Evolutionary conservation across 352 stramenopile species (phyloP).

Genomic region (Pythium utonaiense): DNA sequence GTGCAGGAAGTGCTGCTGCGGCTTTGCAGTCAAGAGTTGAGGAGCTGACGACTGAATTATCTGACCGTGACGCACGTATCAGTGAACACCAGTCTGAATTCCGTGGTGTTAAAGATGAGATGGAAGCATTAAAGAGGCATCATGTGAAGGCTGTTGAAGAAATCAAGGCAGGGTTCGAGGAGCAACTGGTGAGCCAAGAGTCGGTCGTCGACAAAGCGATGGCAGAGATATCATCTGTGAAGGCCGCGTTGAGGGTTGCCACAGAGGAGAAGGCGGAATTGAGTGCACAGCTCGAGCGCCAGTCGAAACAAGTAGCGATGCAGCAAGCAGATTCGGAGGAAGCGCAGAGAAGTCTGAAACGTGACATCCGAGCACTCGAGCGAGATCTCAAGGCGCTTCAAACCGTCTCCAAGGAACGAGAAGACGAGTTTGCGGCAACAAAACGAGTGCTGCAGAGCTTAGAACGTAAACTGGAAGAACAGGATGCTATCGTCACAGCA

Average conservation of each 20-base stretch:
- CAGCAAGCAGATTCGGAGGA: slow-evolving; percentile 48
- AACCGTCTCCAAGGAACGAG: slow-evolving; percentile 42
- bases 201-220: background rate
- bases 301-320: slow-evolving; percentile 9
- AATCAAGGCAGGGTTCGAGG: background rate
- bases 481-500: slow-evolving; percentile 34
- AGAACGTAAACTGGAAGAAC: slow-evolving; percentile 36
- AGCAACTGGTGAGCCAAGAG: background rate
- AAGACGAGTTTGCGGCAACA: slow-evolving; percentile 36
- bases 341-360: slow-evolving; percentile 44
- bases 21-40: slow-evolving; percentile 25
- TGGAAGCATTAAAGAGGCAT: background rate
- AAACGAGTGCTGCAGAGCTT: slow-evolving; percentile 32
- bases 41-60: slow-evolving; percentile 6
- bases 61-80: slow-evolving; percentile 11
- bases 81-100: background rate
- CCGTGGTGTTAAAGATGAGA: background rate
- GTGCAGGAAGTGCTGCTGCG: slow-evolving; percentile 17
- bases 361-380: slow-evolving; percentile 55
- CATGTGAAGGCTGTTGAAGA: background rate
- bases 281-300: slow-evolving; percentile 9
- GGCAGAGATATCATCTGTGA: background rate
- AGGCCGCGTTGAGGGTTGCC: background rate
- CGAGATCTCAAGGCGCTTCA: slow-evolving; percentile 58
- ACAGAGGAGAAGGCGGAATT: slow-evolving; percentile 7